Base-by-base conservation (phyloP, 768 basidiomycete genomes). In the Gymnopilus junonius region DNA sequence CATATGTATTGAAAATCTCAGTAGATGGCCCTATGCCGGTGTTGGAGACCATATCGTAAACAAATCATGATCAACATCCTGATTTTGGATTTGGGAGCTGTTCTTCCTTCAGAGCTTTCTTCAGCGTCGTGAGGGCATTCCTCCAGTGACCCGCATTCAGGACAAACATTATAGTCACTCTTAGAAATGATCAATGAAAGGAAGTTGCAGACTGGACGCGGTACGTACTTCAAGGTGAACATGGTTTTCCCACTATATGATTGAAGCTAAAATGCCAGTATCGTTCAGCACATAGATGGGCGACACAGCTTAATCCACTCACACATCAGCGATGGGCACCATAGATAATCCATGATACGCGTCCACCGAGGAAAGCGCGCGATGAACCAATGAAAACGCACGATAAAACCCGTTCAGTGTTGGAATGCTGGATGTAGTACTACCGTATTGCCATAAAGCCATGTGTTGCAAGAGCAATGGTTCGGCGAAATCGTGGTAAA, bases 321-420 rank as follows among this genome's bases (percentile, higher is more conserved):
- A 93, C 91, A 84, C 83, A 76, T 95, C 94, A 32, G 92, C 92
- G 65, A 94, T 84, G 4, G 94, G 93, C 20, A 94, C 91, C 84
- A 97, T 90, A 1, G 90, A 84, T 17, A 95, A 77, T 6, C 87
- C 87, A 71, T 94, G 93, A 71, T 87, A 95, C 7, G 85, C 82
- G 74, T 96, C 94, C 63, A 94, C 86, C n/a, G 62, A 92, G 79
- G 75, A 96, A 96, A 3, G 93, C 90, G 39, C 94, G 83, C 4
- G 93, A 91, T 3, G 89, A 91, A 96, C 91, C 34, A 95, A 82
- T 1, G 79, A 77, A 70, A 80, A 85, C 10, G 89, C 85, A 55
- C 81, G 77, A 55, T 79, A 74, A 70, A 89, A 90, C 0, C 79
- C 82, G 43, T 65, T 60, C 60, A 82, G 53, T 4, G 71, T 73